Conservation (phyloP, 805 yeast species). For the Starmerella asiatica region DNA sequence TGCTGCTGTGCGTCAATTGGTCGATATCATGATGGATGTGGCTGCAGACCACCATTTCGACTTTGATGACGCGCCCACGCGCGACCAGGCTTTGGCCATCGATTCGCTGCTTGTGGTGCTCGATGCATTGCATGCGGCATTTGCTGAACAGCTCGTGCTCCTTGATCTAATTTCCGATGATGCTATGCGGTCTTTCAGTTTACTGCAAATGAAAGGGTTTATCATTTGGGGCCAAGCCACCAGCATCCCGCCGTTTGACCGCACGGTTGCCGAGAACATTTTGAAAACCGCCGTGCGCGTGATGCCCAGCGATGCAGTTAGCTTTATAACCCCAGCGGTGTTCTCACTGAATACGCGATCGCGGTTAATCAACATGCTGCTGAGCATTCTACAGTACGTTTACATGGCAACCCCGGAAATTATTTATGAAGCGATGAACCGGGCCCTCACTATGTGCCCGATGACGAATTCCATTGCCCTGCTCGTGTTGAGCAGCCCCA, state of each 20-base stretch:
- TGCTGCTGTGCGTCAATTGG: conserved; percentile 5
- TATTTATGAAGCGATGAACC: neutral
- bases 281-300: conserved; percentile 1
- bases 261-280: conserved; percentile 1
- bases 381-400: conserved; percentile 7
- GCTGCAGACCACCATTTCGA: neutral
- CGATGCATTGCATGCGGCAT: conserved; percentile 7
- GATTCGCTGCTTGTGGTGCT: conserved; percentile 6
- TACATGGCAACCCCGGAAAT: conserved; percentile 4
- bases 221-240: conserved; percentile 2
- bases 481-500: neutral
- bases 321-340: neutral
- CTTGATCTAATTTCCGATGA: neutral
- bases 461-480: neutral
- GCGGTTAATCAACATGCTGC: neutral
- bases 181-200: neutral
- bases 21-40: conserved; percentile 1
- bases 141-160: conserved; percentile 4
- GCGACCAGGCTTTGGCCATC: neutral
- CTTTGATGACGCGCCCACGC: neutral
- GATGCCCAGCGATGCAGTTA: conserved; percentile 1
- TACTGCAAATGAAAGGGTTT: neutral
- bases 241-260: conserved; percentile 7
- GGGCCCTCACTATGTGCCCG: conserved; percentile 1
- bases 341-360: neutral